Evolutionary conservation across 1,284 basidiomycete species (phyloP).

Genomic region (Cryptococcus sp.): DNA sequence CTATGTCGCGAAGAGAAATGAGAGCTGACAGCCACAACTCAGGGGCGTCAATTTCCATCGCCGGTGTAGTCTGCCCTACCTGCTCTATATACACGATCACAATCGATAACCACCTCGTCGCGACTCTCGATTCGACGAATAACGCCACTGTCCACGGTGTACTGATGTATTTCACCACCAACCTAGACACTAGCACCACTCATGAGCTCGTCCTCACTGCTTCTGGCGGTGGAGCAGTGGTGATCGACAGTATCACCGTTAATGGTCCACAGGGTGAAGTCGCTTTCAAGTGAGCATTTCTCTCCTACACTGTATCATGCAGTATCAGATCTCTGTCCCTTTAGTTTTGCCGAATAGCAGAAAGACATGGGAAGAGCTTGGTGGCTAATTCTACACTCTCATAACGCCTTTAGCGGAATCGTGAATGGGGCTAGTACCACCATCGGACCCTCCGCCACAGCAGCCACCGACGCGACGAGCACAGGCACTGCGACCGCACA

Average conservation of each 20-base stretch:
- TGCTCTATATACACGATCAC: constrained; percentile 15
- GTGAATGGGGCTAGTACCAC: too few species aligned
- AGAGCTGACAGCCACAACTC: not conserved
- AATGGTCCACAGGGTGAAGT: constrained; percentile 29
- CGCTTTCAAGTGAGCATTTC: constrained; percentile 27
- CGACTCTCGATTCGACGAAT: constrained; percentile 22
- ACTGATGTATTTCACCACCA: constrained; percentile 29
- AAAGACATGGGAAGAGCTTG: too few species aligned
- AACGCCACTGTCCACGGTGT: constrained; percentile 26
- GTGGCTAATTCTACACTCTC: too few species aligned
- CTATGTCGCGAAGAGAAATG: too few species aligned
- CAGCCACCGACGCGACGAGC: too few species aligned
- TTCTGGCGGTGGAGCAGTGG: constrained; percentile 15
- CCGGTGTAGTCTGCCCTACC: constrained; percentile 21
- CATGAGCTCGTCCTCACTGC: constrained; percentile 28
- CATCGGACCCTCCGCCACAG: too few species aligned
- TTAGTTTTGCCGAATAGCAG: not conserved
- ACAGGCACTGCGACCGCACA: too few species aligned
- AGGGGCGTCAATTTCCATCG: constrained; percentile 31
- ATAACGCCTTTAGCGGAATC: too few species aligned
- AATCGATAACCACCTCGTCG: constrained; percentile 16
- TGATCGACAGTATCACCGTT: constrained; percentile 27
- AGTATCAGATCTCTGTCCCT: not conserved
- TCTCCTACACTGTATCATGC: not conserved
- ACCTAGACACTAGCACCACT: constrained; percentile 23